Evolutionary conservation across 2,329 filamentous ascomycete genomes (phyloP).

Genomic region (Ophiostoma populinum): DNA sequence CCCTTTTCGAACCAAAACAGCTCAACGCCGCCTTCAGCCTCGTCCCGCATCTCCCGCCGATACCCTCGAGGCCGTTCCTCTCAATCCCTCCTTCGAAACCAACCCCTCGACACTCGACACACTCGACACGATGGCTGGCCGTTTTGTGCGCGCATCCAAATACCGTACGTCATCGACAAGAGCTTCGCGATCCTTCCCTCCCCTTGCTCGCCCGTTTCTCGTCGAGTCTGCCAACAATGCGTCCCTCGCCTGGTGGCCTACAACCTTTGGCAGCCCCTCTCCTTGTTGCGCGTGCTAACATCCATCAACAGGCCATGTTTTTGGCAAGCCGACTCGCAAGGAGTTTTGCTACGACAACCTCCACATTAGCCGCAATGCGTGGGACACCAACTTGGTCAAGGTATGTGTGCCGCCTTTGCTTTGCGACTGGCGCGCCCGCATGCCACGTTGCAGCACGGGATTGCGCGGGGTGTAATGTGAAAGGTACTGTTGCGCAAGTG

Average conservation of each 20-base stretch:
- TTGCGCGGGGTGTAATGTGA: too few species aligned
- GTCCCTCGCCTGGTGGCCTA: too few species aligned
- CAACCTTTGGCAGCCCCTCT: too few species aligned
- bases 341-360: conserved; percentile 98
- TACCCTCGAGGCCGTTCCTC: too few species aligned
- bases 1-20: neutral
- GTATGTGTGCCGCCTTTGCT: conserved; percentile 27
- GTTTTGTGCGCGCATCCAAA: conserved; percentile 52
- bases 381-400: conserved; percentile 98
- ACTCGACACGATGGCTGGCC: conserved; percentile 33
- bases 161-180: conserved; percentile 34
- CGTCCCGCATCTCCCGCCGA: neutral
- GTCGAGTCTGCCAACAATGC: neutral
- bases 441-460: too few species aligned
- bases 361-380: conserved; percentile 93
- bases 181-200: conserved; percentile 5
- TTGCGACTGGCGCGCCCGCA: neutral
- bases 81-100: neutral
- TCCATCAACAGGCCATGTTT: conserved; percentile 66
- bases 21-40: too few species aligned
- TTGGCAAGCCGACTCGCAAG: conserved; percentile 88
- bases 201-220: neutral
- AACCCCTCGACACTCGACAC: neutral
- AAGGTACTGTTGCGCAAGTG: too few species aligned
- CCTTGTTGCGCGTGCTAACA: too few species aligned